phyloP scores from a whole-genome alignment of 768 basidiomycete species.

The Pleurotus citrinopileatus region DNA sequence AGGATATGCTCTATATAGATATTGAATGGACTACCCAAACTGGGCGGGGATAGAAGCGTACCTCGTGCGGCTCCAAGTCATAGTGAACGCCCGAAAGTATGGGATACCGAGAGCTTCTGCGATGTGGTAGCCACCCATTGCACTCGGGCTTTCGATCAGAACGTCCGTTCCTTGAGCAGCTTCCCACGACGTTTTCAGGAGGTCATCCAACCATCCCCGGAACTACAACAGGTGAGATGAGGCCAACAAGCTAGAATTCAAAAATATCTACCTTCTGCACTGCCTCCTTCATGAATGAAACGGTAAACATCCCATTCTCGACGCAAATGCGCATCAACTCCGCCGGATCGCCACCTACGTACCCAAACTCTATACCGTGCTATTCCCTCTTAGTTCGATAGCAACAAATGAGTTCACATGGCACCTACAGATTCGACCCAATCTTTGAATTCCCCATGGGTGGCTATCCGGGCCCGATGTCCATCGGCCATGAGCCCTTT shows the following conservation, averaged over 20 bases:
- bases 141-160: conserved; percentile 91
- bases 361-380: conserved; percentile 96
- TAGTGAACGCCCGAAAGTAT: conserved; percentile 94
- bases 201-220: conserved; percentile 96
- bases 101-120: conserved; percentile 93
- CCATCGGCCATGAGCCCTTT: conserved; percentile 91
- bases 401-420: conserved; percentile 8
- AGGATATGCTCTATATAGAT: conserved; percentile 72
- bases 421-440: conserved; percentile 90
- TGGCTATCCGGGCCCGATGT: conserved; percentile 87
- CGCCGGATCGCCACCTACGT: conserved; percentile 95
- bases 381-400: conserved; percentile 26
- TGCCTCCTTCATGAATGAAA: conserved; percentile 91
- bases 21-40: not conserved
- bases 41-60: conserved; percentile 17
- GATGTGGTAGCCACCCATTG: conserved; percentile 97
- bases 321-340: conserved; percentile 98
- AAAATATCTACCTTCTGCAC: conserved; percentile 65
- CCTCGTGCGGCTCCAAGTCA: conserved; percentile 97
- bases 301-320: conserved; percentile 96
- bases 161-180: conserved; percentile 95
- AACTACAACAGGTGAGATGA: conserved; percentile 50
- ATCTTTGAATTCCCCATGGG: conserved; percentile 90
- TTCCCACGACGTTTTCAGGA: conserved; percentile 93
- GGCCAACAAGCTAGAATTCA: conserved; percentile 4